A percentile compares a stretch with the other conserved stretches of the same genome.
Conservation (phyloP, 1,284 basidiomycete genomes). For the Trametes hirsuta region DNA sequence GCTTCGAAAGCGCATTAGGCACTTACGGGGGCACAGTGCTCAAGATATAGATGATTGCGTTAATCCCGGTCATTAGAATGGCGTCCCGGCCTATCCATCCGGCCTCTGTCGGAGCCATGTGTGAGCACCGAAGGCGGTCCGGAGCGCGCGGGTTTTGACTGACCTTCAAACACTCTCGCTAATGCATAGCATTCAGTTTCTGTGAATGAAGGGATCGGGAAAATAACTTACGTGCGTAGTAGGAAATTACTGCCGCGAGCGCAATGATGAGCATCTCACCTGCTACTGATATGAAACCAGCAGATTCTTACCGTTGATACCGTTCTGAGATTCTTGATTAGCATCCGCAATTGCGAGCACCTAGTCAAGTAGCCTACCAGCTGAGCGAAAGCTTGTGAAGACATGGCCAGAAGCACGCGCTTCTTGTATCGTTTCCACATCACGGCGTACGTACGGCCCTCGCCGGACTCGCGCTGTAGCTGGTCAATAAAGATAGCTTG, state of each 20-base stretch:
- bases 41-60: conserved; percentile 85
- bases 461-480: conserved; percentile 69
- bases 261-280: background rate
- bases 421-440: conserved; percentile 92
- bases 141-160: conserved; percentile 18
- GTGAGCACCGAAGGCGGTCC: conserved; percentile 2
- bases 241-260: conserved; percentile 77
- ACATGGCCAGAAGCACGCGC: conserved; percentile 95
- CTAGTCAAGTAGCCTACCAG: conserved; percentile 54
- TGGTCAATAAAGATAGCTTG: background rate
- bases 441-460: conserved; percentile 77
- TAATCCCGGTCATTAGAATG: conserved; percentile 97
- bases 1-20: background rate
- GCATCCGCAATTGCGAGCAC: background rate
- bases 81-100: conserved; percentile 98
- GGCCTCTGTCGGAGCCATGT: conserved; percentile 62
- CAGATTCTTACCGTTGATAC: conserved; percentile 75
- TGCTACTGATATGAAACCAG: background rate
- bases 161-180: conserved; percentile 87
- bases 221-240: conserved; percentile 81
- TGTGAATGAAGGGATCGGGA: background rate
- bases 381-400: conserved; percentile 95
- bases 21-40: conserved; percentile 83
- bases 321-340: conserved; percentile 58
- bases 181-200: conserved; percentile 14